Evolutionary conservation across 2,329 filamentous ascomycete genomes (phyloP).

Genomic region (Sporothrix pseudoabietina): DNA sequence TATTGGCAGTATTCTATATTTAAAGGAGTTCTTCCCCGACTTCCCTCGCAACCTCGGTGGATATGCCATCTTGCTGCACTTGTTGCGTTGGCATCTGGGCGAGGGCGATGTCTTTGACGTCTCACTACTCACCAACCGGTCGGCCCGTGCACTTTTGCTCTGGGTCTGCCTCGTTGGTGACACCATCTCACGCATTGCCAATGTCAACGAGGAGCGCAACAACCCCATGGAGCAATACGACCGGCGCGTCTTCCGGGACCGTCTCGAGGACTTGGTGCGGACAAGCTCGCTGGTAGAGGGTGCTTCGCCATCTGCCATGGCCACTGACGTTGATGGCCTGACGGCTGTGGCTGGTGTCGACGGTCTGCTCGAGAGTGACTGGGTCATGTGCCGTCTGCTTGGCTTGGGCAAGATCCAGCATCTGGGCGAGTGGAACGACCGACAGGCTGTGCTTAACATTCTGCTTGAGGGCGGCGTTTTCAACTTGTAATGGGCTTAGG

Average conservation of each 20-base stretch:
- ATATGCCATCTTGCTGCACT: constrained; percentile 39
- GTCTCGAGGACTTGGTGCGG: constrained; percentile 35
- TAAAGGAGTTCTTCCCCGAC: constrained; percentile 42
- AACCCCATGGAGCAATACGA: constrained; percentile 35
- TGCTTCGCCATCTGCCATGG: constrained; percentile 1
- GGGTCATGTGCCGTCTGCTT: constrained; percentile 36
- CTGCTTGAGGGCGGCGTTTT: constrained; percentile 24
- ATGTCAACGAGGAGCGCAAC: constrained; percentile 37
- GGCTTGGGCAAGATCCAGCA: constrained; percentile 33
- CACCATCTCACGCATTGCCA: constrained; percentile 37
- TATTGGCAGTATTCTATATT: constrained; percentile 39
- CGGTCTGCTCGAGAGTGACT: constrained; percentile 35
- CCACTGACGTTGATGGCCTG: neutral
- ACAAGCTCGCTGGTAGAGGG: neutral
- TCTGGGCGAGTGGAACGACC: constrained; percentile 29
- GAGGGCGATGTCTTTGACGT: constrained; percentile 27
- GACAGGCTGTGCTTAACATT: constrained; percentile 28
- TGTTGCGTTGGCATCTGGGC: constrained; percentile 38
- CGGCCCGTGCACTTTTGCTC: constrained; percentile 36
- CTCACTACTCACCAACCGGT: constrained; percentile 13
- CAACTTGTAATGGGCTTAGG: neutral
- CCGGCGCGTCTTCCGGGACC: constrained; percentile 37
- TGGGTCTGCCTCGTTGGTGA: constrained; percentile 41
- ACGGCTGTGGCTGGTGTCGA: neutral
- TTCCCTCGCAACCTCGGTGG: constrained; percentile 41